A percentile compares a stretch with the other conserved stretches of the same genome.
phyloP scores from a whole-genome alignment of 2,329 filamentous ascomycete genomes.

The Stachybotrys echinatus region DNA sequence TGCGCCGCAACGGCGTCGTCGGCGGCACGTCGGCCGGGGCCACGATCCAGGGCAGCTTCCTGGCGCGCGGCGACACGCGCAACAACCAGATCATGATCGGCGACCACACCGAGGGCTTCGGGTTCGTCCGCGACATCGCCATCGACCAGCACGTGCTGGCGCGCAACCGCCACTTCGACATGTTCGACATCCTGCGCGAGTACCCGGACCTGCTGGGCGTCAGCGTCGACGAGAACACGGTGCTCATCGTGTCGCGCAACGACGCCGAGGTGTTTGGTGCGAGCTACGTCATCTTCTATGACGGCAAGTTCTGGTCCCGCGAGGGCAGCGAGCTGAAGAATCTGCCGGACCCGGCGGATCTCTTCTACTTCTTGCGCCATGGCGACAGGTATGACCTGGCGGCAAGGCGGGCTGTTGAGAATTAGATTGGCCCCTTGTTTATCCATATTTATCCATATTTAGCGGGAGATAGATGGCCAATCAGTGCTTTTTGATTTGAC shows the following conservation, averaged over 20 bases:
- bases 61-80: neutral
- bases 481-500: too few species aligned
- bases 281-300: slow-evolving; percentile 1
- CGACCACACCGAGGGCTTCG: slow-evolving; percentile 1
- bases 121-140: neutral
- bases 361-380: neutral
- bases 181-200: slow-evolving; percentile 2
- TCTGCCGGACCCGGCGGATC: neutral
- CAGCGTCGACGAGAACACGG: slow-evolving; percentile 1
- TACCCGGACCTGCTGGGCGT: neutral
- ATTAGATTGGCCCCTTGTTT: neutral
- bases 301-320: slow-evolving; percentile 1
- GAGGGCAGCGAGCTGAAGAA: slow-evolving; percentile 1
- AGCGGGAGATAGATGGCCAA: too few species aligned
- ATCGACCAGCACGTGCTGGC: slow-evolving; percentile 1
- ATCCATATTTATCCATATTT: too few species aligned
- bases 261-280: neutral
- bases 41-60: slow-evolving; percentile 2
- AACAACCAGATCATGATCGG: slow-evolving; percentile 3
- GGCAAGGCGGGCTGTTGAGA: neutral
- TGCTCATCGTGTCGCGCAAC: neutral
- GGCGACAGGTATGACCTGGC: neutral
- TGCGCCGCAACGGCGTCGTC: slow-evolving; percentile 1
- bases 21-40: slow-evolving; percentile 1
- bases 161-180: slow-evolving; percentile 2